These are phyloP conservation scores for Neofusicoccum sp. DNA, from an alignment of 2,329 filamentous ascomycete species.

Conservation along the genomic window DNA sequence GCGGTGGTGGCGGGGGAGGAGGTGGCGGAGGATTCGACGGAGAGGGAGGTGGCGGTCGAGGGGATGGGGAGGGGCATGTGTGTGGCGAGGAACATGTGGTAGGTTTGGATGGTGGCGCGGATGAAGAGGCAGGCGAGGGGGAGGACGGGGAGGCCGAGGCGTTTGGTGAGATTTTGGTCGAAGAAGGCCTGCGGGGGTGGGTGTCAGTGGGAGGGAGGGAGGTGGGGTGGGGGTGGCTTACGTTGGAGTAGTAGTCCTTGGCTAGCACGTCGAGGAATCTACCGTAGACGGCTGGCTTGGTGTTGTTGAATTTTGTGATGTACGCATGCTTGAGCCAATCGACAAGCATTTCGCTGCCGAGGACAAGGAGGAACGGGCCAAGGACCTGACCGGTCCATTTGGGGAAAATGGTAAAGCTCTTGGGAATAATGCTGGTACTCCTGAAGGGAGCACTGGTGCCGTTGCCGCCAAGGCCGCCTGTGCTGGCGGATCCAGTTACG, in stretches of 20 bases:
- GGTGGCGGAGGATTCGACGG: constrained; percentile 53
- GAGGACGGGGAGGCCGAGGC: constrained; percentile 87
- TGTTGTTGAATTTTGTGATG: constrained; percentile 98
- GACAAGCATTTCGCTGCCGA: constrained; percentile 95
- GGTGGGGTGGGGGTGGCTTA: constrained; percentile 43
- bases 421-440: constrained; percentile 76
- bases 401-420: constrained; percentile 88
- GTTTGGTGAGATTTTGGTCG: constrained; percentile 84
- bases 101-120: constrained; percentile 90
- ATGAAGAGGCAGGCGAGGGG: constrained; percentile 95
- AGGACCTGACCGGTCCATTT: constrained; percentile 87
- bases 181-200: constrained; percentile 69
- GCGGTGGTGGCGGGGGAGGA: constrained; percentile 74
- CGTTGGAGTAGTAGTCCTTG: constrained; percentile 97
- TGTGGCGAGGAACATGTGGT: constrained; percentile 95
- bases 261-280: constrained; percentile 90
- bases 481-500: constrained; percentile 29
- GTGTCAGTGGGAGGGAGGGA: background rate
- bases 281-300: constrained; percentile 85
- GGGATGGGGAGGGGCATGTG: constrained; percentile 76
- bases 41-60: constrained; percentile 66
- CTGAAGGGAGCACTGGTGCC: constrained; percentile 61
- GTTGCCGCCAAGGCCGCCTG: constrained; percentile 40
- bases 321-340: constrained; percentile 98
- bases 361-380: constrained; percentile 88